Conservation (phyloP, 371 early-diverging fungal genomes). For the Saksenaea vasiformis region DNA sequence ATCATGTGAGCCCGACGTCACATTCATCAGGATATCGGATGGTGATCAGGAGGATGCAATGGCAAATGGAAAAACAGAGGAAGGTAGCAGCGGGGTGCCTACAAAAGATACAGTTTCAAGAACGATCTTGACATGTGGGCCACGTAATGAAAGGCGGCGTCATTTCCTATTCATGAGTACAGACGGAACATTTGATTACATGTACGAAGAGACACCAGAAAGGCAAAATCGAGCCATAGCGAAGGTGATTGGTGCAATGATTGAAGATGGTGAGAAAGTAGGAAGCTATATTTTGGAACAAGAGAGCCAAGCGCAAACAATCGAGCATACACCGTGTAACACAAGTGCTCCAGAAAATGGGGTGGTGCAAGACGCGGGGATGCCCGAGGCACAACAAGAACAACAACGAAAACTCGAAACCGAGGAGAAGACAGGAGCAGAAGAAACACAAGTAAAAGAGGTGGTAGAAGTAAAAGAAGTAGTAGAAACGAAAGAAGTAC, state of each 20-base stretch:
- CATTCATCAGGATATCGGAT: slow-evolving; percentile 53
- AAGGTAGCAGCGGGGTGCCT: not conserved
- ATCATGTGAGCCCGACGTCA: slow-evolving; percentile 62
- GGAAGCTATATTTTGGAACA: slow-evolving; percentile 41
- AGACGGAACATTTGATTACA: slow-evolving; percentile 55
- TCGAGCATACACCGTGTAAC: slow-evolving; percentile 25
- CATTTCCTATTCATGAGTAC: slow-evolving; percentile 55
- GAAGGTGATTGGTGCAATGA: slow-evolving; percentile 47
- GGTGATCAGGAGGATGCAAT: slow-evolving; percentile 11
- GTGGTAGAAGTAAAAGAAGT: slow-evolving; percentile 8
- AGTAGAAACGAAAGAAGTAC: not conserved
- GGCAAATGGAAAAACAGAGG: not conserved
- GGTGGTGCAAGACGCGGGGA: not conserved
- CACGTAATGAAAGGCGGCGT: slow-evolving; percentile 38
- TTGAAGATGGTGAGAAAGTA: slow-evolving; percentile 55
- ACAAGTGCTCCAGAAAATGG: not conserved
- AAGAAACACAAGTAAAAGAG: not conserved
- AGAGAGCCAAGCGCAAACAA: slow-evolving; percentile 36
- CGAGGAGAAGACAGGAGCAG: slow-evolving; percentile 16
- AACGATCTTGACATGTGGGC: slow-evolving; percentile 28
- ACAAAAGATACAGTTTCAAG: not conserved
- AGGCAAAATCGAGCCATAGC: slow-evolving; percentile 53
- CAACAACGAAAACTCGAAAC: slow-evolving; percentile 20
- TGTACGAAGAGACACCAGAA: slow-evolving; percentile 56
- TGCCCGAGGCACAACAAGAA: not conserved